A percentile compares a stretch with the other conserved stretches of the same genome.
phyloP scores from a whole-genome alignment of 805 yeast species.

The Lachancea sp. region DNA sequence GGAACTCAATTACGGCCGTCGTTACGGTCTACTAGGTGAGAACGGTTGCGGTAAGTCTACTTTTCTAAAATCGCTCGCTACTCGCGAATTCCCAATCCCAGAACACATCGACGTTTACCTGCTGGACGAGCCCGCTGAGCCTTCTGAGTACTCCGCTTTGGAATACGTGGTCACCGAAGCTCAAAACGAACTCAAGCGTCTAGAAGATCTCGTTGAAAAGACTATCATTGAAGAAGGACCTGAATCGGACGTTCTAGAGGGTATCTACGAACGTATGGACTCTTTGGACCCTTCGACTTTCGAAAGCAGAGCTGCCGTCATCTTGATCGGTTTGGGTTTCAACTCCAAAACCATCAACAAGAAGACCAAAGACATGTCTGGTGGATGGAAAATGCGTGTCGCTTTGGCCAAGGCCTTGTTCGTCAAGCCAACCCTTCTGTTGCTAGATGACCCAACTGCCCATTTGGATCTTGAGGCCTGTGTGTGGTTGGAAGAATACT shows the following conservation, averaged over 20 bases:
- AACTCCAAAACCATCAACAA: conserved; percentile 78
- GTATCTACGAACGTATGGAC: conserved; percentile 90
- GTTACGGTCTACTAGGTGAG: conserved; percentile 96
- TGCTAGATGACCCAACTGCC: conserved; percentile 98
- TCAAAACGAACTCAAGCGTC: conserved; percentile 80
- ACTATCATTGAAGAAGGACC: conserved; percentile 89
- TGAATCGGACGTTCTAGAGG: conserved; percentile 79
- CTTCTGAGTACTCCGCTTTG: conserved; percentile 84
- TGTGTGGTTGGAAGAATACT: conserved; percentile 98
- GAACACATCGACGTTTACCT: conserved; percentile 85
- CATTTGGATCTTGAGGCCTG: conserved; percentile 99
- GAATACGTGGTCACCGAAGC: conserved; percentile 98
- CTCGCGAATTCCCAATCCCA: conserved; percentile 94
- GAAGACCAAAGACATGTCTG: conserved; percentile 98
- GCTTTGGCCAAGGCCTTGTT: conserved; percentile 96
- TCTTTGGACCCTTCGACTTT: conserved; percentile 93
- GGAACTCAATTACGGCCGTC: conserved; percentile 94
- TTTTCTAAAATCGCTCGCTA: conserved; percentile 85
- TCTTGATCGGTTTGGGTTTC: conserved; percentile 96
- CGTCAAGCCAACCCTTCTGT: conserved; percentile 91
- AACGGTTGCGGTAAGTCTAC: conserved; percentile 99
- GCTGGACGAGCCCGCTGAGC: conserved; percentile 96
- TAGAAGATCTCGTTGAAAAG: conserved; percentile 88
- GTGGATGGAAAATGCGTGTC: conserved; percentile 99
- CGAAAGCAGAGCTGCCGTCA: conserved; percentile 93